Base-by-base conservation (phyloP, 148 eudicot genomes). In the Bassia scoparia region DNA sequence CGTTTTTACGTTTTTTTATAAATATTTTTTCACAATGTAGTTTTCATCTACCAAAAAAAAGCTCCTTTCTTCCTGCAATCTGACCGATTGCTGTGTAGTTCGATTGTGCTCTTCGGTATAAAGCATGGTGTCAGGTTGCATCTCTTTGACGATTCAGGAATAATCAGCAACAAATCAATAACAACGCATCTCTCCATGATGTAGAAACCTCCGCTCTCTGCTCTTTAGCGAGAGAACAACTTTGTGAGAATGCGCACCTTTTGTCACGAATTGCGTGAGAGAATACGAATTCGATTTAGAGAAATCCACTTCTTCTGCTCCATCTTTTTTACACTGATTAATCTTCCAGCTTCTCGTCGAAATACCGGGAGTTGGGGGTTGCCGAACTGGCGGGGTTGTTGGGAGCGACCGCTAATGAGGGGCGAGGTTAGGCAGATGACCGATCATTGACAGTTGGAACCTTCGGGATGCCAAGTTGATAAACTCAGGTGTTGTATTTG, bases 201-300 rank as follows among this genome's bases (percentile, higher is more conserved):
- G 76, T 93, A 93, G 52, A 90, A 93, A n/a, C n/a, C 58, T 87
- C 83, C 12, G 98, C 96, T 26, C 98, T 84, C 52, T 93, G 98
- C 64, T 93, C 89, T 55, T 89, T 86, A 15, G 89, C 97, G 21
- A 93, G 86, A 35, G 83, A 75, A 0, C 83, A 55, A 94, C 90
- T 79, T 89, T 93, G 43, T 90, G 84, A 2, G 88, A 78, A 59
- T 90, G 89, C 63, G 90, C 76, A 88, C 73, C 83, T 79, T 66
- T 80, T 84, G 78, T 80, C 83, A 74, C 53, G 89, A 74, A 71
- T 71, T 78, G 71, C 78, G 58, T 55, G n/a, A 33, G 37, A 37
- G 70, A 69, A 79, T n/a, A 72, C 8, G 79, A 13, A n/a, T 85
- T 77, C 9, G 88, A 86, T 58, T 67, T 55, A 2, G 58, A 63